Conservation (phyloP, 805 yeast species). For the Sugiyamaella smithiae region DNA sequence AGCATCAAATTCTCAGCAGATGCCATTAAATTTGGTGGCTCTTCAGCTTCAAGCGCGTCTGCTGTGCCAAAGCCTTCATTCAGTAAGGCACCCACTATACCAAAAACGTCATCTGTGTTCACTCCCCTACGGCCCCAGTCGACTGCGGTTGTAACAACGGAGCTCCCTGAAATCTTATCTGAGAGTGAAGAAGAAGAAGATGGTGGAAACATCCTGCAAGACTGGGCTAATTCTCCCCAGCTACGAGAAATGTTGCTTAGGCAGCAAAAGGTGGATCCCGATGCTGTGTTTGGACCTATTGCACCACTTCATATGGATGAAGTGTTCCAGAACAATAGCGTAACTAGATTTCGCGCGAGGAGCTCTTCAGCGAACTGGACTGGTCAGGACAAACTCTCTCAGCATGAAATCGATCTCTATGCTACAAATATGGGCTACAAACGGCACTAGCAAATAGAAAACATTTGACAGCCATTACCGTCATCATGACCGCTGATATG, state of each 20-base stretch:
- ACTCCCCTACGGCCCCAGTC: conserved; percentile 7
- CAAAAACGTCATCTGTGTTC: background rate
- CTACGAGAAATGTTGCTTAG: conserved; percentile 46
- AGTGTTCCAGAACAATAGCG: conserved; percentile 50
- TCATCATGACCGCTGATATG: too few species aligned
- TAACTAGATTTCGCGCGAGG: conserved; percentile 52
- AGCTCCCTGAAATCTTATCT: conserved; percentile 33
- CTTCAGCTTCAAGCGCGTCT: background rate
- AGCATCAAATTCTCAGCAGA: conserved; percentile 36
- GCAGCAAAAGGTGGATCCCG: conserved; percentile 58
- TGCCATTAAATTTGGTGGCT: conserved; percentile 28
- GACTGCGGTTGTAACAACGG: conserved; percentile 13
- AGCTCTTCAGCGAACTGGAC: conserved; percentile 55
- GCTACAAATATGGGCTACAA: conserved; percentile 46
- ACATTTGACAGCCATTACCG: too few species aligned
- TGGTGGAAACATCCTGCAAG: conserved; percentile 45
- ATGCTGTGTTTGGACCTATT: conserved; percentile 68
- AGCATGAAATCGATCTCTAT: conserved; percentile 47
- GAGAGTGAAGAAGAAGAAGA: conserved; percentile 52
- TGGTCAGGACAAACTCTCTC: conserved; percentile 44
- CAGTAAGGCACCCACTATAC: conserved; percentile 14
- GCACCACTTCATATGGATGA: conserved; percentile 68
- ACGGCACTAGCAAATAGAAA: background rate
- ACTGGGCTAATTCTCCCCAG: conserved; percentile 65
- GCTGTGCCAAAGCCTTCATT: background rate